A percentile compares a stretch with the other conserved stretches of the same genome.
Conservation (phyloP, 495 filamentous ascomycete species). For the Lophium mytilinum region DNA sequence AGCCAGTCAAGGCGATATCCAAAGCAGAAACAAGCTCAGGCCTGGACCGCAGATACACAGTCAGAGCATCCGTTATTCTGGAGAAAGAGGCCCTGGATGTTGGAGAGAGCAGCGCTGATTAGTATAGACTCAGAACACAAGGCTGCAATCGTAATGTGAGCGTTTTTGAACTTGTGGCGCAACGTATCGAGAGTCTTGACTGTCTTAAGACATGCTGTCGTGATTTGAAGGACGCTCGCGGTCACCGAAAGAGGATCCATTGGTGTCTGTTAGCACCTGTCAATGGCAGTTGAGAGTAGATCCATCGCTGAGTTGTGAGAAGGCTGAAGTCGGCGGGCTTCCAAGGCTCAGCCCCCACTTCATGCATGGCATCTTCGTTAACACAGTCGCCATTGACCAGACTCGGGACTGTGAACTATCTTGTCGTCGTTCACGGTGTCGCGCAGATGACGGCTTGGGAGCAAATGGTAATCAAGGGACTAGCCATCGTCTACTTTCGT, state of each 20-base stretch:
- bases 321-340: too few species aligned
- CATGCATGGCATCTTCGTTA: too few species aligned
- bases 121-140: slow-evolving; percentile 9
- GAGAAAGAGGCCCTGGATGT: slow-evolving; percentile 4
- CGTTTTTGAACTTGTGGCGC: slow-evolving; percentile 1
- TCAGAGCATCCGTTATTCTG: background rate
- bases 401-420: too few species aligned
- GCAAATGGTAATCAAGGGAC: too few species aligned
- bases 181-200: slow-evolving; percentile 4
- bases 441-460: too few species aligned
- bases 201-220: background rate
- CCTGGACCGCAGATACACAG: background rate
- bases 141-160: slow-evolving; percentile 6
- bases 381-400: too few species aligned
- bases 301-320: too few species aligned
- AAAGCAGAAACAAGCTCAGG: slow-evolving; percentile 8
- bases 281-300: too few species aligned
- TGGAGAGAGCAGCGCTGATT: slow-evolving; percentile 5
- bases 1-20: slow-evolving; percentile 10
- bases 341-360: too few species aligned
- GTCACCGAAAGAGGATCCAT: slow-evolving; percentile 13
- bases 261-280: too few species aligned
- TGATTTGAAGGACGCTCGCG: slow-evolving; percentile 3
- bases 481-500: too few species aligned
- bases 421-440: too few species aligned